Conservation (phyloP, 495 filamentous ascomycete species). For the Coniosporium apollinis region DNA sequence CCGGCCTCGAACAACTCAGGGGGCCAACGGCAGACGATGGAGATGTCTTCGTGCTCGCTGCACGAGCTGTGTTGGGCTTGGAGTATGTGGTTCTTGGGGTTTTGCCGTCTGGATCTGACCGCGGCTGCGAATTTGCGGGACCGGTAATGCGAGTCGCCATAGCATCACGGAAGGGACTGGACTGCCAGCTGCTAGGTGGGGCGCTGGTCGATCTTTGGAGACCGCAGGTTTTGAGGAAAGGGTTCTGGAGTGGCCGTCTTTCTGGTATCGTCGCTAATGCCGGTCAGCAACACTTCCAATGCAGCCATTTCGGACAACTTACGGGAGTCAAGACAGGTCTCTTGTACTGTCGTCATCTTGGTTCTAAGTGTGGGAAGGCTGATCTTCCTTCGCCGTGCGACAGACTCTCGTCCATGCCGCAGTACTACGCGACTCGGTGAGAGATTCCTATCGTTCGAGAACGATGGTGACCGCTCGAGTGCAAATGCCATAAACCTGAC, state of each 20-base stretch:
- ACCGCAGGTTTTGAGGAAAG: constrained; percentile 10
- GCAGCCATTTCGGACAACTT: too few relatives aligned
- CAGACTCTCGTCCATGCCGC: too few relatives aligned
- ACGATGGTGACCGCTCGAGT: too few relatives aligned
- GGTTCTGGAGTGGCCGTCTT: constrained; percentile 36
- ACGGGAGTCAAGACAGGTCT: too few relatives aligned
- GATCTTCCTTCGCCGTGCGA: too few relatives aligned
- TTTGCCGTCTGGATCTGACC: not conserved
- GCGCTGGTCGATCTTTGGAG: constrained; percentile 51
- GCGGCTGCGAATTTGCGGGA: not conserved
- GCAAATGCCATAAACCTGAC: too few relatives aligned
- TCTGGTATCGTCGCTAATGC: constrained; percentile 69
- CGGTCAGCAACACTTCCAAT: too few relatives aligned
- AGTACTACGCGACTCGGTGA: too few relatives aligned
- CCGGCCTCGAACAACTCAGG: not conserved
- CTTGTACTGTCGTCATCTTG: too few relatives aligned
- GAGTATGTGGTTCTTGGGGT: constrained; percentile 1
- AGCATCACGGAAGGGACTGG: constrained; percentile 16
- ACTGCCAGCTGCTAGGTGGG: constrained; percentile 26
- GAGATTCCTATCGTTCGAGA: too few relatives aligned
- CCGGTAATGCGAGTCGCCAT: constrained; percentile 15
- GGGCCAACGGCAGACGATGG: constrained; percentile 2
- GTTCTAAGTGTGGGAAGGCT: too few relatives aligned
- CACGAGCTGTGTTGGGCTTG: too few relatives aligned
- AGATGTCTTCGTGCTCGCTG: constrained; percentile 5